A percentile compares a stretch with the other conserved stretches of the same genome.
phyloP scores from a whole-genome alignment of 306 rosid species.

The Inga leiocalycina region DNA sequence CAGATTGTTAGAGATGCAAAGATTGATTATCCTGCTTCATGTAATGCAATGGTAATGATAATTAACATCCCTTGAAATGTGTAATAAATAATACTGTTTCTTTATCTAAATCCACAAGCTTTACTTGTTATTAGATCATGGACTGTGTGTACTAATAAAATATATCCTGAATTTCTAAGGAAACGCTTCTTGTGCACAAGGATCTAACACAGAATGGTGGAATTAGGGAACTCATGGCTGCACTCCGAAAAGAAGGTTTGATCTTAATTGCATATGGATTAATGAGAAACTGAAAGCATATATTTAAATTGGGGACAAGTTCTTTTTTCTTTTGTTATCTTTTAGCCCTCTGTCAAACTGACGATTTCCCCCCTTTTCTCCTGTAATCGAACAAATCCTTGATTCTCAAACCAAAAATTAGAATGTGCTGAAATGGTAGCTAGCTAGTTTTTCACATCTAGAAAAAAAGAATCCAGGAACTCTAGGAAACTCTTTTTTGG shows the following conservation, averaged over 20 bases:
- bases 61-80: conserved; percentile 19
- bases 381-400: not conserved
- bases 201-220: conserved; percentile 55
- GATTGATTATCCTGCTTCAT: conserved; percentile 77
- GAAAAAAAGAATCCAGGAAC: not conserved
- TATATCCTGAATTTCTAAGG: conserved; percentile 50
- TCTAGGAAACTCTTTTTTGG: not conserved
- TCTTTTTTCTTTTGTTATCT: not conserved
- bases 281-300: conserved; percentile 2
- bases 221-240: conserved; percentile 53
- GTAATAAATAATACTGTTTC: not conserved
- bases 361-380: not conserved
- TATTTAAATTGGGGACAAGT: conserved; percentile 15
- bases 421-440: not conserved
- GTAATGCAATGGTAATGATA: conserved; percentile 78
- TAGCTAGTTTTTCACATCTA: not conserved
- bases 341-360: not conserved
- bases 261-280: conserved; percentile 19
- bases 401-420: not conserved
- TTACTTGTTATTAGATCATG: conserved; percentile 10
- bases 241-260: conserved; percentile 70
- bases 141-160: conserved; percentile 18
- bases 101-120: not conserved
- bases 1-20: conserved; percentile 77
- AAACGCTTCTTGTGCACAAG: conserved; percentile 89